Percentiles rank a stretch among this genome's conserved stretches.
Conservation (phyloP, 345 rosid species). For the Psidium friedrichsthalianum region DNA sequence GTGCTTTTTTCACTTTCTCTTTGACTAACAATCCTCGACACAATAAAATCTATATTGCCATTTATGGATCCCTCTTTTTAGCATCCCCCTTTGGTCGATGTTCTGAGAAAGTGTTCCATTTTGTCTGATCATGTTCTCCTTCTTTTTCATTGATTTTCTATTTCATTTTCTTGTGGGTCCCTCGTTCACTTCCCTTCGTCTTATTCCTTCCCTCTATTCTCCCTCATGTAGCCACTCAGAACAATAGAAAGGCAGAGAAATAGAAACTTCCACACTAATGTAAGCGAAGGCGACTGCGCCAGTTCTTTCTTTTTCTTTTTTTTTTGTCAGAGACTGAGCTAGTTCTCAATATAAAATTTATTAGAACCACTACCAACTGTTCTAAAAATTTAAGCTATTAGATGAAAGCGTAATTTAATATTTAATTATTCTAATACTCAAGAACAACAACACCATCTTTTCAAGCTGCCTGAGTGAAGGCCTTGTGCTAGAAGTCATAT, state of each 20-base stretch:
- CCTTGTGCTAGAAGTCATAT: not conserved
- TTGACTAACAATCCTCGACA: not conserved
- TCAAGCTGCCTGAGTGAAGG: not conserved
- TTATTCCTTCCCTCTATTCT: not conserved
- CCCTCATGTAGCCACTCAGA: not conserved
- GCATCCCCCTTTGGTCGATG: not conserved
- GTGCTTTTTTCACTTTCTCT: not conserved
- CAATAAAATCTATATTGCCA: accelerated
- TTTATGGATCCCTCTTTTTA: not conserved
- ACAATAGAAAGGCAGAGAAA: not conserved
- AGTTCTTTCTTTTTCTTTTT: not conserved
- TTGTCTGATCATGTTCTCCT: not conserved
- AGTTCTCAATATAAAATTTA: too few relatives aligned
- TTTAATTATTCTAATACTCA: not conserved
- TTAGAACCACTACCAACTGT: too few relatives aligned
- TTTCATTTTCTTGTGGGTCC: not conserved
- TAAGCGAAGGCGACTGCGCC: not conserved
- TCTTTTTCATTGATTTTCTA: not conserved
- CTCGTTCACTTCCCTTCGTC: not conserved
- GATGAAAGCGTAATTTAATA: too few relatives aligned
- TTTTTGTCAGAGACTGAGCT: too few relatives aligned
- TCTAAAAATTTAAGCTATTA: too few relatives aligned
- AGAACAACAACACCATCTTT: not conserved
- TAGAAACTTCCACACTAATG: not conserved
- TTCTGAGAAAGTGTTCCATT: not conserved